These are phyloP conservation scores for Stagonosporopsis vannaccii DNA, from an alignment of 2,329 filamentous ascomycete genomes.

Conservation along the genomic window DNA sequence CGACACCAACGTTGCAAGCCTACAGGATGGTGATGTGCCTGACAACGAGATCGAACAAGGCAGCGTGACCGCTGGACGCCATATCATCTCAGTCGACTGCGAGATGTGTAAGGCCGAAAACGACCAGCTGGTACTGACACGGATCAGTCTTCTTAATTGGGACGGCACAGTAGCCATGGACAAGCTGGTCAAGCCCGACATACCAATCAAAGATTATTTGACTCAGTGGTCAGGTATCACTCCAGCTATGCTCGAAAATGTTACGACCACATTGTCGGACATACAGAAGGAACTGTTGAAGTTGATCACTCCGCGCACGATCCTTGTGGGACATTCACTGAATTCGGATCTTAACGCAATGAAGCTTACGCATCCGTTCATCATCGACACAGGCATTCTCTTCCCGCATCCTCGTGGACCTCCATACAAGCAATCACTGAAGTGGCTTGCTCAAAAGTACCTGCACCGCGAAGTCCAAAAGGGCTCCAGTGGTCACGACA, in stretches of 20 bases:
- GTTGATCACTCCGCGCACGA: constrained; percentile 74
- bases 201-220: constrained; percentile 90
- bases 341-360: constrained; percentile 86
- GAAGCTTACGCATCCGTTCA: constrained; percentile 86
- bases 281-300: constrained; percentile 80
- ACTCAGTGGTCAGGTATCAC: constrained; percentile 93
- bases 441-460: constrained; percentile 87
- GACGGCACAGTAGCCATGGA: constrained; percentile 83
- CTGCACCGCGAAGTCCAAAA: constrained; percentile 88
- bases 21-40: constrained; percentile 72
- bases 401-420: constrained; percentile 91
- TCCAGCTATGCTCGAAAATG: constrained; percentile 77
- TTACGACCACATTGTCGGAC: constrained; percentile 83
- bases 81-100: constrained; percentile 85
- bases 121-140: constrained; percentile 81
- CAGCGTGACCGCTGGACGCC: constrained; percentile 81
- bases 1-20: constrained; percentile 71
- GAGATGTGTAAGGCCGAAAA: constrained; percentile 95
- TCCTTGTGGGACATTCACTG: constrained; percentile 81
- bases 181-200: constrained; percentile 87
- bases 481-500: constrained; percentile 81
- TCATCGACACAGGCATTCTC: constrained; percentile 88
- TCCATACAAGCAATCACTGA: constrained; percentile 88
- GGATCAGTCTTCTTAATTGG: constrained; percentile 88
- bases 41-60: constrained; percentile 78